Base-by-base conservation (phyloP, 768 basidiomycete genomes). In the Termitomyces sp. region DNA sequence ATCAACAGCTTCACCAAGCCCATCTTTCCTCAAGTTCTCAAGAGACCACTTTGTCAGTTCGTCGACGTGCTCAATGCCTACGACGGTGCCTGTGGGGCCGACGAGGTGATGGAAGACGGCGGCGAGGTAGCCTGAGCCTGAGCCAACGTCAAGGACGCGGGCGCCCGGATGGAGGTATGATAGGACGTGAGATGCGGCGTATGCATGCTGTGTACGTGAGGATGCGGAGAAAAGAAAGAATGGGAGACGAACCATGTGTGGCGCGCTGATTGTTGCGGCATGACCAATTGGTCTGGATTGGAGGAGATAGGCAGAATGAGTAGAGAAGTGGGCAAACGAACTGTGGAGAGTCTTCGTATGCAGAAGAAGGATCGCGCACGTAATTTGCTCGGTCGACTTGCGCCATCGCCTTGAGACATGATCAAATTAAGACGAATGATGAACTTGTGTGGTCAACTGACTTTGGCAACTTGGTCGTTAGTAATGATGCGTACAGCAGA, bases 211-310 rank as follows among this genome's bases (percentile, higher is more conserved):
- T 5, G 55, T 20, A n/a, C 32, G 11, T 38, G 47, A 11, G 50
- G 3, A 25, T n/a, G 15, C 8, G 1, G 8, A 31, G 32, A n/a
- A 1, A 2, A 5, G 40, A 6, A 1, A 14, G n/a, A 48, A 34
- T 51, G 38, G 2, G 36, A 46, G 68, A 70, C 58, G 56, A n/a
- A 89, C 91, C 96, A 98, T 98, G 71, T 99, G 96, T 1, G 96
- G 96, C 0, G 96, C 96, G 43, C 91, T 93, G 63, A 99, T 98
- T 0, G 96, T 99, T 14, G 95, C 96, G 12, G 86, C 88, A 68
- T 89, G 83, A 2, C 91, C 90, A 56, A 95, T 94, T 17, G 79
- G 62, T 71, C 91, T 91, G 46, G 12, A 67, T 36, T 42, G 37
- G 31, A 25, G 25, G 25, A 25, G 25, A 25, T 25, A 25, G 25